Evolutionary conservation across 345 rosid species (phyloP).

Genomic region (Linum lewisii): DNA sequence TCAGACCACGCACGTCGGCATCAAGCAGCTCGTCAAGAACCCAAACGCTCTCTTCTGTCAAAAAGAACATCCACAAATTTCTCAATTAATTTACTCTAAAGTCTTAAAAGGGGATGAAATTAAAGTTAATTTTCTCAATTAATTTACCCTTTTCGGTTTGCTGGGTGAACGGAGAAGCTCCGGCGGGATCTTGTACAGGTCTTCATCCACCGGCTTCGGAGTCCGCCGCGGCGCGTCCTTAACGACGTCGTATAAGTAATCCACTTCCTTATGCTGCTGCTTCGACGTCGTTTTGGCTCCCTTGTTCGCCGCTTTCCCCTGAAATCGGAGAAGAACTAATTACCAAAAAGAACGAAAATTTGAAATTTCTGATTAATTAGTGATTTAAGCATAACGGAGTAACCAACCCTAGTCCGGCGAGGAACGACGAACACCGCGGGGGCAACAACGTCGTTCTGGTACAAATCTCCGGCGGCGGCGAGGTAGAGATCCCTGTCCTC

Average conservation of each 20-base stretch:
- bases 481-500: conserved; percentile 81
- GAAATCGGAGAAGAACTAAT: neutral
- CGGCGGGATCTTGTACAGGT: conserved; percentile 8
- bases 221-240: conserved; percentile 25
- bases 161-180: conserved; percentile 4
- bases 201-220: conserved; percentile 20
- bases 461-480: conserved; percentile 87
- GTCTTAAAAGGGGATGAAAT: neutral
- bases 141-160: conserved; percentile 46
- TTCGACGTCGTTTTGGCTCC: conserved; percentile 17
- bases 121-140: neutral
- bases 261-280: conserved; percentile 8
- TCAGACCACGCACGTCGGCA: conserved; percentile 34
- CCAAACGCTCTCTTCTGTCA: conserved; percentile 70
- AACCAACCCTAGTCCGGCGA: conserved; percentile 57
- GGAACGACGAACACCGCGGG: conserved; percentile 94
- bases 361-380: neutral
- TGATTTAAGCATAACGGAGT: neutral
- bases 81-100: neutral
- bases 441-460: conserved; percentile 60
- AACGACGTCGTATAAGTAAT: conserved; percentile 22
- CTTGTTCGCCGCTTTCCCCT: conserved; percentile 31
- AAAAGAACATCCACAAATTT: neutral
- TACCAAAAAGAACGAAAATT: neutral
- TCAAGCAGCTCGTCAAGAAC: conserved; percentile 68